Base-by-base conservation (phyloP, 768 basidiomycete genomes). In the Boletellus emodensis region DNA sequence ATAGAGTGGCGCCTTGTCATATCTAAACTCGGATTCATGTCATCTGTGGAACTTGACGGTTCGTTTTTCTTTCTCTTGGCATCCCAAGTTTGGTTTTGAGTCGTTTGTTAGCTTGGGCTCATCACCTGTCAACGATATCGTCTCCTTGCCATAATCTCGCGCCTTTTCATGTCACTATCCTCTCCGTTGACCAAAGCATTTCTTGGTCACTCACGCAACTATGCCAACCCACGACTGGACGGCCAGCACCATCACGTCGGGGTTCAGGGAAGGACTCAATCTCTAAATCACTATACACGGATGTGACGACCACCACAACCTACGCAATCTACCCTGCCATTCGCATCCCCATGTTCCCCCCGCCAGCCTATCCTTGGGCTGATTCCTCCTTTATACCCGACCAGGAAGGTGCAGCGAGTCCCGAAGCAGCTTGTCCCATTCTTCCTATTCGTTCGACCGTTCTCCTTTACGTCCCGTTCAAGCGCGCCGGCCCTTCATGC, bases 1-100 rank as follows among this genome's bases (percentile, higher is more conserved):
- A 71, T 90, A 18, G 89, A 93, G 62, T 94, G 91, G 91, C 77
- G 85, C 45, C 69, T 93, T 11, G 82, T 86, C 9, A 73, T 94
- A 49, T 71, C 85, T 6, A 88, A 84, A 61, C 67, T 85, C 4
- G 90, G 90, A 0, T 50, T 68, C 10, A 81, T 92, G 73, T 64
- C 68, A 1, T 67, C 73, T 43, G 61, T 62, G 6, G 91, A 94
- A 61, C 63, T 90, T 18, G 74, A 83, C 57, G 84, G 90, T 90
- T 56, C 52, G 82, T 69, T 13, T 33, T 26, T 22, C 22, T 26
- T 45, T 52, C 51, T 26, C 3, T 3, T 1, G 30, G 10, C 51
- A 6, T 45, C 24, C 1, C 36, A 38, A n/a, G 45, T 15, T 11
- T 44, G 34, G 40, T 56, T n/a, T 24, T 57, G 37, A 46, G 33